Evolutionary conservation across 2,329 filamentous ascomycete species (phyloP), one percentile per base, ranked within the genome.

Genomic region (Amesomyces nigricolor): DNA sequence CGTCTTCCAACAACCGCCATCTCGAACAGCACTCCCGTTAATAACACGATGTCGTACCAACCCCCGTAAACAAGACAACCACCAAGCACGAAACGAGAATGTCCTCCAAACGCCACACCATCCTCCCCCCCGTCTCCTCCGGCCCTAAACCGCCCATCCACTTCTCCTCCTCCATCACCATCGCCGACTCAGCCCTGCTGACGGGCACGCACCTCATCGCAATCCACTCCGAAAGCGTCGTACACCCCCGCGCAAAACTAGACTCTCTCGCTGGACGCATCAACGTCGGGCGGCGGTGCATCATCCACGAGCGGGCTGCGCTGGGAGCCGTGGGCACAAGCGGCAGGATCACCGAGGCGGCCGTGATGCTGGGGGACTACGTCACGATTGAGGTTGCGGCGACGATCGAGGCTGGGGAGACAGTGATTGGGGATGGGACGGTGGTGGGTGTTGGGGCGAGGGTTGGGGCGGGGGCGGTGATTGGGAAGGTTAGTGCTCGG

Each of bases 191-290:
- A 56, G 82, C 83, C 10, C 72, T 81, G 16, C 73, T 87, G 16
- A 82, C 76, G 16, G 94, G 94, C 61, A 84, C 81, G 2, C 81
- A 95, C 68, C 85, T 83, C 1, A 89, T 99, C 60, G 86, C 83
- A 44, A 83, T 97, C 60, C 86, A 86, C 54, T 79, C 88, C 22
- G 85, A 90, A 66, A 86, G 83, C 3, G 81, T 96, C 6, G 73
- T 99, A n/a, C 92, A 97, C 66, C 91, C 94, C 1, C 88, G 91
- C 47, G 82, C 86, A 14, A 84, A 86, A 59, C 80, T 96, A 54
- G 88, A 91, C 65, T 87, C 92, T 8, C 83, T 84, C 55, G 78
- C 86, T 50, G 90, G 90, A 4, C 86, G 90, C 43, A 84, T 97
- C 62, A 84, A 85, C 29, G 81, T 95, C 57, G 91, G 91, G 26